phyloP scores from a whole-genome alignment of 805 yeast species.

The Brettanomyces sp. region DNA sequence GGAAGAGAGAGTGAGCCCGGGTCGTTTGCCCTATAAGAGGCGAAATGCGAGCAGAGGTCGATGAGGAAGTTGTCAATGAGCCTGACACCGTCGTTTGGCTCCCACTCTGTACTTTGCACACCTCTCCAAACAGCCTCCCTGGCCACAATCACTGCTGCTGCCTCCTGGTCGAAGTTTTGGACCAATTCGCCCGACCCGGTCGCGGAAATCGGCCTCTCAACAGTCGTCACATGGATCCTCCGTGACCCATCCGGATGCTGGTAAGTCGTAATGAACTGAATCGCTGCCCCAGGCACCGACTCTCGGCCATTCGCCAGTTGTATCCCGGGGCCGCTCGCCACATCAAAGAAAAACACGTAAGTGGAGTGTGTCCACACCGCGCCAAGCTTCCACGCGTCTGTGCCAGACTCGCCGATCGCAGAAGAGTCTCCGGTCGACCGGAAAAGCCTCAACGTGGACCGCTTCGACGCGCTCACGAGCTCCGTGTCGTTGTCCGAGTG shows the following conservation, averaged over 20 bases:
- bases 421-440: conserved; percentile 11
- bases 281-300: conserved; percentile 13
- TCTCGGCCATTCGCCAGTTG: not conserved
- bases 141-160: conserved; percentile 53
- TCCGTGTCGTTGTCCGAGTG: not conserved
- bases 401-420: conserved; percentile 39
- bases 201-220: conserved; percentile 34
- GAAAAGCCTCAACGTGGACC: not conserved
- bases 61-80: conserved; percentile 41
- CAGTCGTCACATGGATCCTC: conserved; percentile 54
- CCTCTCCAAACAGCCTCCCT: conserved; percentile 40
- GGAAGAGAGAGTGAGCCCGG: conserved; percentile 42
- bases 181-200: conserved; percentile 29
- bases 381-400: conserved; percentile 54
- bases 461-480: not conserved
- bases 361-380: conserved; percentile 48
- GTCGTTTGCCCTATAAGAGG: conserved; percentile 37
- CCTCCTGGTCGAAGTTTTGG: conserved; percentile 56
- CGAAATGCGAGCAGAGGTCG: conserved; percentile 37
- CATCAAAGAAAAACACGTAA: conserved; percentile 50
- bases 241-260: conserved; percentile 52
- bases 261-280: conserved; percentile 52
- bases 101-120: conserved; percentile 20
- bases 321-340: conserved; percentile 17
- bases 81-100: conserved; percentile 34